phyloP scores from a whole-genome alignment of 345 rosid genomes.

The Chamaenerion angustifolium region DNA sequence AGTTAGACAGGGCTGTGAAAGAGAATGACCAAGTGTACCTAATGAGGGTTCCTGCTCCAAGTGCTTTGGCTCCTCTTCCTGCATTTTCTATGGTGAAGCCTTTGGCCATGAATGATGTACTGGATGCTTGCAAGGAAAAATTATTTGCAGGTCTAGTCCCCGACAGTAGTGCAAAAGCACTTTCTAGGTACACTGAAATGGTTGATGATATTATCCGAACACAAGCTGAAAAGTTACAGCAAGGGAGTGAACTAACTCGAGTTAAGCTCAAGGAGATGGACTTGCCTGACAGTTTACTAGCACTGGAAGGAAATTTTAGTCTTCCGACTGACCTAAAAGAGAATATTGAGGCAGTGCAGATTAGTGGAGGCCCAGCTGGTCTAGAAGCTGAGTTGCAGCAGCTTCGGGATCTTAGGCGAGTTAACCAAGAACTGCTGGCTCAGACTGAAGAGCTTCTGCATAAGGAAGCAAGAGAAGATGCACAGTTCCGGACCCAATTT shows the following conservation, averaged over 20 bases:
- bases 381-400: conserved; percentile 89
- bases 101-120: conserved; percentile 63
- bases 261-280: conserved; percentile 98
- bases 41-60: conserved; percentile 85
- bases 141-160: conserved; percentile 90
- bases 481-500: conserved; percentile 89
- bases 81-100: conserved; percentile 92
- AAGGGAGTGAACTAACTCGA: conserved; percentile 86
- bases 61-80: conserved; percentile 68
- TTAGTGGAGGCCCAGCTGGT: conserved; percentile 87
- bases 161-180: conserved; percentile 91
- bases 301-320: conserved; percentile 62
- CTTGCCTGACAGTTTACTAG: conserved; percentile 87
- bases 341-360: conserved; percentile 92
- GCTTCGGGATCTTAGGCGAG: conserved; percentile 80
- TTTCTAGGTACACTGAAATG: conserved; percentile 98
- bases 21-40: conserved; percentile 97
- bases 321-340: conserved; percentile 74
- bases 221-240: conserved; percentile 93
- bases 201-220: conserved; percentile 84
- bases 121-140: conserved; percentile 97
- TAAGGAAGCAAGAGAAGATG: conserved; percentile 89
- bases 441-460: conserved; percentile 95
- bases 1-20: conserved; percentile 85
- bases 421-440: conserved; percentile 77